Percentiles rank a stretch among this genome's conserved stretches.
Conservation (phyloP, 2,329 filamentous ascomycete species). For the Triangularia setosa region DNA sequence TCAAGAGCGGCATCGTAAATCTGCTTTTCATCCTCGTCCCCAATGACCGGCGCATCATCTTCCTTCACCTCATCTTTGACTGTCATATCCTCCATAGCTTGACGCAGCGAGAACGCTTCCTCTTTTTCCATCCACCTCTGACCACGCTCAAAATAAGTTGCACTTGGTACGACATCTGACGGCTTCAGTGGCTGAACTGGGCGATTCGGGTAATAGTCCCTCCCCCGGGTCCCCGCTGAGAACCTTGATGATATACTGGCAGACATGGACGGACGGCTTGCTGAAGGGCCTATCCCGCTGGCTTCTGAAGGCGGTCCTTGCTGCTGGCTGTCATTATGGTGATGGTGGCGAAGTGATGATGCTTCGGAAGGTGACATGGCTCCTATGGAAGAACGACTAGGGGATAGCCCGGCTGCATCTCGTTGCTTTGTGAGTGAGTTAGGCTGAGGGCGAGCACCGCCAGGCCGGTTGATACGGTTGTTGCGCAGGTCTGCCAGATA, state of each 20-base stretch:
- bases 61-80: slow-evolving; percentile 39
- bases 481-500: slow-evolving; percentile 70
- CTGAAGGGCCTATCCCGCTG: slow-evolving; percentile 26
- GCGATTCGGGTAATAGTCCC: slow-evolving; percentile 50
- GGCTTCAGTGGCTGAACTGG: slow-evolving; percentile 47
- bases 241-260: slow-evolving; percentile 49
- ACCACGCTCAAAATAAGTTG: slow-evolving; percentile 69
- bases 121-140: slow-evolving; percentile 78
- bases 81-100: slow-evolving; percentile 72
- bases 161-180: slow-evolving; percentile 59
- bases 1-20: slow-evolving; percentile 68
- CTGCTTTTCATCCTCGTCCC: slow-evolving; percentile 54
- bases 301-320: slow-evolving; percentile 29
- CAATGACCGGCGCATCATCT: slow-evolving; percentile 18
- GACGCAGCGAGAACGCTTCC: slow-evolving; percentile 65
- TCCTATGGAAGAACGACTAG: slow-evolving; percentile 27
- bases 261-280: slow-evolving; percentile 39
- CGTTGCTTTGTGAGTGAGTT: slow-evolving; percentile 32
- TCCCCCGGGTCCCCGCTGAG: slow-evolving; percentile 44
- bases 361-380: slow-evolving; percentile 32
- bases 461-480: slow-evolving; percentile 63
- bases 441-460: slow-evolving; percentile 64
- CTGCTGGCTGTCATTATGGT: slow-evolving; percentile 29
- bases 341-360: slow-evolving; percentile 31
- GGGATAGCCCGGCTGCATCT: slow-evolving; percentile 33